Base-by-base conservation (phyloP, 2,329 filamentous ascomycete genomes). In the Graphilbum sp. region DNA sequence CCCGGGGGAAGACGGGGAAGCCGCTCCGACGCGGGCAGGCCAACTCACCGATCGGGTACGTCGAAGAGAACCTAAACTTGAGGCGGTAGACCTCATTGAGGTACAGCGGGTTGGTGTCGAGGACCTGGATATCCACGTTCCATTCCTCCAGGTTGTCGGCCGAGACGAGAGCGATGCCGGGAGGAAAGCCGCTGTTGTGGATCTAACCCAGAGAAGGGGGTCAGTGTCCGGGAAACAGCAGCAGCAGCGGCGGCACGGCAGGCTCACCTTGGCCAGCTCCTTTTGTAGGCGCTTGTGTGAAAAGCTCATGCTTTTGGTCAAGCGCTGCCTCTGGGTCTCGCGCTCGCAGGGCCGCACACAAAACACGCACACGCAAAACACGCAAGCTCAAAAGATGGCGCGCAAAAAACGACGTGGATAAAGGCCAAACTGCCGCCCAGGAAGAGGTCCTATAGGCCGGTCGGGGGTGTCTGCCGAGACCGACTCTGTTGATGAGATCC, bases 41-140 rank as follows among this genome's bases (percentile, higher is more conserved):
- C n/a, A 5, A 46, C 58, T 44, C 70, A 87, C 84, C 86, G 51
- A 98, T 98, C 15, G 90, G 90, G 54, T 98, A 98, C 48, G 72
- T 74, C 24, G 69, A 66, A 43, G 75, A 75, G 57, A 98, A 98
- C 35, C 69, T 77, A 58, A 98, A 94, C 53, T 85, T 86, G 38
- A 98, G 64, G 18, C 88, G 73, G 60, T 84, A 96, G 19, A 64
- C 77, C 54, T 96, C 69, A 53, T 75, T 70, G 37, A 72, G 61
- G 60, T 98, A 98, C 35, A 98, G 61, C 2, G 88, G 88, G 53
- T 98, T 98, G 41, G 72, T 63, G 57, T 96, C 90, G 31, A 96
- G 71, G 37, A 98, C 88, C 47, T 71, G 65, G 38, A 98, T 92
- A 54, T 98, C 92, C 61, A 96, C 76, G 36, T 78, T 66, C 92